Evolutionary conservation across 2,329 filamentous ascomycete genomes (phyloP), one percentile per base, ranked within the genome.

Genomic region (Pseudofabraea citricarpa): DNA sequence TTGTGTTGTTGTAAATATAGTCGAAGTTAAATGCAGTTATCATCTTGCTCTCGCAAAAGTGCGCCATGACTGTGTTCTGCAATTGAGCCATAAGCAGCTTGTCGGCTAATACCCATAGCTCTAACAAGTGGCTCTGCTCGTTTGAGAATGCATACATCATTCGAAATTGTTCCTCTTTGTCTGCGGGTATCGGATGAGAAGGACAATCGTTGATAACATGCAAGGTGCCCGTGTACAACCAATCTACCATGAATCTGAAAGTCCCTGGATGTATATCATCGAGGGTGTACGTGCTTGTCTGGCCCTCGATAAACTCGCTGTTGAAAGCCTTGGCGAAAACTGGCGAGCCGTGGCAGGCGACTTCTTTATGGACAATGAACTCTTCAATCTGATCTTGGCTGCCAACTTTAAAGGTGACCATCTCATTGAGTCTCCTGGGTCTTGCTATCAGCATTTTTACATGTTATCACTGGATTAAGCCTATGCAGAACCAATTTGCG

Each of bases 21-120:
- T n/a, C n/a, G n/a, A n/a, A n/a, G n/a, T n/a, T n/a, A n/a, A n/a
- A n/a, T n/a, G n/a, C n/a, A n/a, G n/a, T n/a, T n/a, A n/a, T n/a
- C n/a, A n/a, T n/a, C n/a, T n/a, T n/a, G n/a, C n/a, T n/a, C n/a
- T n/a, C n/a, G n/a, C n/a, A n/a, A n/a, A n/a, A n/a, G n/a, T n/a
- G n/a, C 9, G 5, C 4, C 27, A 45, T 37, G 3, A 33, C 16
- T 13, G 10, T 6, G 26, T 49, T 49, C 24, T 49, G 46, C 1
- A 46, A 40, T 3, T 4, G 9, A 12, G 46, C 41, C 9, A 49
- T 39, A 3, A 22, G 19, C 3, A 49, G 20, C 6, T 41, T 42
- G 10, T 49, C 41, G 12, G 46, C 43, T 1, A 51, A 35, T 10
- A 46, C 26, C 43, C 46, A 51, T 5, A 51, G 41, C 10, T 36